Percentiles rank a stretch among this genome's conserved stretches.
Evolutionary conservation across 2,329 filamentous ascomycete genomes (phyloP).

Genomic region (Epichloe sp.): DNA sequence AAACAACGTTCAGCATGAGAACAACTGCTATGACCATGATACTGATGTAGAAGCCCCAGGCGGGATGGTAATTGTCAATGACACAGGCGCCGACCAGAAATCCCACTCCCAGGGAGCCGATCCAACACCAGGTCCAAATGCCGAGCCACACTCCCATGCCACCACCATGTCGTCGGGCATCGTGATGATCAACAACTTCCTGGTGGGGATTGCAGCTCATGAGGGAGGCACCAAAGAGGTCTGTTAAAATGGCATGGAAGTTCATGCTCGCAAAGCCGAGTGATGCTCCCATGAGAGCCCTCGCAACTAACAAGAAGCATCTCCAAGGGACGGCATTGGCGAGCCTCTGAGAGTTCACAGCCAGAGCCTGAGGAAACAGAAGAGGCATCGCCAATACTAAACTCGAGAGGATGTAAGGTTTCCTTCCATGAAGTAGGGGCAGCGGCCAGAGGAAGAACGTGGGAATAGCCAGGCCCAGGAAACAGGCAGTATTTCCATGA

Average conservation of each 20-base stretch:
- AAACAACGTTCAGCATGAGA: constrained; percentile 55
- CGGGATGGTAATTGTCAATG: constrained; percentile 49
- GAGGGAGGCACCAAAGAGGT: constrained; percentile 64
- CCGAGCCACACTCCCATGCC: constrained; percentile 72
- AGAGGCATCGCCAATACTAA: constrained; percentile 58
- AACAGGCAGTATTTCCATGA: constrained; percentile 61
- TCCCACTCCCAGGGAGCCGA: constrained; percentile 57
- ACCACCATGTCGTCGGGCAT: constrained; percentile 61
- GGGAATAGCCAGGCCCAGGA: constrained; percentile 55
- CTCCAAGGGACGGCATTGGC: constrained; percentile 44
- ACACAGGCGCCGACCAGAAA: constrained; percentile 60
- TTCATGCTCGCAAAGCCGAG: constrained; percentile 71
- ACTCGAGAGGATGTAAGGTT: constrained; percentile 60
- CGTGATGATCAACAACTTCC: constrained; percentile 52
- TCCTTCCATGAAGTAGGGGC: constrained; percentile 61
- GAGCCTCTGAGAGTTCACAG: constrained; percentile 43
- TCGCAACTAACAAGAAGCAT: constrained; percentile 46
- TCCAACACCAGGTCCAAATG: constrained; percentile 65
- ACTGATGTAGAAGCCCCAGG: constrained; percentile 65
- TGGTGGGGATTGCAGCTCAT: constrained; percentile 62
- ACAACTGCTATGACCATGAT: constrained; percentile 53
- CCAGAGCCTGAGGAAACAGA: constrained; percentile 62
- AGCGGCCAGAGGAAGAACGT: constrained; percentile 63
- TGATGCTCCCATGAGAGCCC: constrained; percentile 52
- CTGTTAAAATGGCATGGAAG: constrained; percentile 55